Evolutionary conservation across 345 rosid species (phyloP).

Genomic region (Euphorbia peplus): DNA sequence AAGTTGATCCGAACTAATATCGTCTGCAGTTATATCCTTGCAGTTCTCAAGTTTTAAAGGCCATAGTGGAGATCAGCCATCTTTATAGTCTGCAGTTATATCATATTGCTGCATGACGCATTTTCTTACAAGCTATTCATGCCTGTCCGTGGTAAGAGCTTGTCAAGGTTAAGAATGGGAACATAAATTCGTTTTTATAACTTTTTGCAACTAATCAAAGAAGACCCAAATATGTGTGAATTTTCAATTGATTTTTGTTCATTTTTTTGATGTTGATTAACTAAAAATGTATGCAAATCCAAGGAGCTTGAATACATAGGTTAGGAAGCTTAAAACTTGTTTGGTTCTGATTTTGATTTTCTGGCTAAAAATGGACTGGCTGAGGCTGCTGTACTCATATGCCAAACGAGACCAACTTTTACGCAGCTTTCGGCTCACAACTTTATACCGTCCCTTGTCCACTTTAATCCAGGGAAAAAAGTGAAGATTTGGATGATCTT

Average conservation of each 20-base stretch:
- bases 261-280: background rate
- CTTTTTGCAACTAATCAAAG: background rate
- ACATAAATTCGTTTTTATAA: background rate
- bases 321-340: too few relatives aligned
- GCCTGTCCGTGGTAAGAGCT: constrained; percentile 83
- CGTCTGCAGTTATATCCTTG: constrained; percentile 79
- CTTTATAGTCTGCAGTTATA: constrained; percentile 51
- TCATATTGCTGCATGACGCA: constrained; percentile 63
- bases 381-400: constrained; percentile 56
- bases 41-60: constrained; percentile 57
- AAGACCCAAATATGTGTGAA: background rate
- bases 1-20: constrained; percentile 47
- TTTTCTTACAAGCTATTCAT: constrained; percentile 87
- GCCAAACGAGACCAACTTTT: constrained; percentile 50
- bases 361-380: constrained; percentile 59
- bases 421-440: constrained; percentile 50
- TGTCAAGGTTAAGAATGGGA: too few relatives aligned
- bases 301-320: background rate
- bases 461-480: constrained; percentile 36
- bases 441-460: constrained; percentile 50
- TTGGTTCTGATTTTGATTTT: constrained; percentile 61
- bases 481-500: constrained; percentile 37
- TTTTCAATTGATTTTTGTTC: background rate
- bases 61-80: constrained; percentile 63
- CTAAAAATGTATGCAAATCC: background rate